phyloP scores from a whole-genome alignment of 1,139 yeast genomes.

The Geotrichum citri-aurantii region DNA sequence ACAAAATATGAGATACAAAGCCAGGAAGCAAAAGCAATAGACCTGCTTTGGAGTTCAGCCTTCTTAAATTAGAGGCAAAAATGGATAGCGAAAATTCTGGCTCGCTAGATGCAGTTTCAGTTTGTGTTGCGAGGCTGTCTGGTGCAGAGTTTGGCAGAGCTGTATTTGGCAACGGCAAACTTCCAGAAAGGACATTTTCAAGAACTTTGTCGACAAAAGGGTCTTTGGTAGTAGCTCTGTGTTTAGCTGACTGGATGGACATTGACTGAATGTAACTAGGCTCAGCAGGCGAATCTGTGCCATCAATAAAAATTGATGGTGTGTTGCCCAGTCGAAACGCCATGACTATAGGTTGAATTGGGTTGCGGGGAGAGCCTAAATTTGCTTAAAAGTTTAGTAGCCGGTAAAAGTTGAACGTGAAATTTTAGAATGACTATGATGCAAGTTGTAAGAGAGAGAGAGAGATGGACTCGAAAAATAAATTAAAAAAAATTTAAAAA shows the following conservation, averaged over 20 bases:
- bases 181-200: slow-evolving; percentile 13
- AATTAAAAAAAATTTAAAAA: too few species aligned
- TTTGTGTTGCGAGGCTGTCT: not conserved
- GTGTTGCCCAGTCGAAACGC: not conserved
- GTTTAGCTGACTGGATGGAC: not conserved
- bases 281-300: not conserved
- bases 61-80: slow-evolving; percentile 17
- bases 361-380: not conserved
- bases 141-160: not conserved
- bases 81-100: slow-evolving; percentile 18
- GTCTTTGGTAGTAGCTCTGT: slow-evolving; percentile 1
- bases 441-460: too few species aligned
- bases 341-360: not conserved
- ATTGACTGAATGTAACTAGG: not conserved
- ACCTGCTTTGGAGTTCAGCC: slow-evolving; percentile 14
- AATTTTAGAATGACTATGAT: too few species aligned
- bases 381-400: too few species aligned
- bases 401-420: too few species aligned
- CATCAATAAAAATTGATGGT: not conserved
- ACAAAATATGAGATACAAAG: slow-evolving; percentile 12
- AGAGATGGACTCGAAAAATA: too few species aligned
- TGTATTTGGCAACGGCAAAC: slow-evolving; percentile 1
- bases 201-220: slow-evolving; percentile 17
- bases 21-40: slow-evolving; percentile 11
- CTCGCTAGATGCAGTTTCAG: not conserved